Base-by-base conservation (phyloP, 441 rosid species). In the Syzygium syzygioides region DNA sequence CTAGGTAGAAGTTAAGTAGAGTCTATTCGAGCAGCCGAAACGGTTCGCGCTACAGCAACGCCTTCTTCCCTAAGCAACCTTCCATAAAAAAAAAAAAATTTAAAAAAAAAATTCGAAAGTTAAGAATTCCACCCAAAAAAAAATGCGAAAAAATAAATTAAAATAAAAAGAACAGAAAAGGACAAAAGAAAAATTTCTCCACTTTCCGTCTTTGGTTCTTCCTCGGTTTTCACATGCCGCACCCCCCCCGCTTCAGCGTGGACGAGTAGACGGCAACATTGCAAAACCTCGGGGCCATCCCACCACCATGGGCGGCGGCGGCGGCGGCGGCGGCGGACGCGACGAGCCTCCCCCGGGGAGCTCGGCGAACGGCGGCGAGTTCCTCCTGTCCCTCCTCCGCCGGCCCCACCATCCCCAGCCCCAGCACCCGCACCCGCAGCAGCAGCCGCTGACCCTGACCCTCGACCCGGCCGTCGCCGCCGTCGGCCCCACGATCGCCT, bases 381-480 rank as follows among this genome's bases (percentile, higher is more conserved):
- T 91, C 87, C 94, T 97, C 3, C 90, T 97, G 5, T 96, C 99
- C 28, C 93, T 97, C 34, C 93, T 97, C 37, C 97, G 93, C 85
- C 93, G 95, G 54, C 92, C 95, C 60, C 83, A 85, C 84, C 94
- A 87, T 0, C 37, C 71, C 32, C 90, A 89, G 14, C 93, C 83
- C 26, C 71, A 4, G 55, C 86, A 14, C 17, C 56, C 56, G 34
- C 85, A 89, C 1, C 93, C 88, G 55, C 83, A 87, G 15, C 88
- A 85, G 34, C 86, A 53, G 30, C 53, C 89, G 41, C 87, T 91
- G 68, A 66, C 90, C 89, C 87, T 91, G 68, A 62, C 91, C 89
- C 88, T 92, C 32, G 99, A 98, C 93, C 98, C 99, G 11, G 99
- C 98, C 28, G 96, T 98, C 76, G 98, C 99, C 1, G 96, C 97